Percentiles rank a stretch among this genome's conserved stretches.
These are phyloP conservation scores for Clitocybe nebularis DNA, from an alignment of 1,284 basidiomycete species.

Conservation along the genomic window DNA sequence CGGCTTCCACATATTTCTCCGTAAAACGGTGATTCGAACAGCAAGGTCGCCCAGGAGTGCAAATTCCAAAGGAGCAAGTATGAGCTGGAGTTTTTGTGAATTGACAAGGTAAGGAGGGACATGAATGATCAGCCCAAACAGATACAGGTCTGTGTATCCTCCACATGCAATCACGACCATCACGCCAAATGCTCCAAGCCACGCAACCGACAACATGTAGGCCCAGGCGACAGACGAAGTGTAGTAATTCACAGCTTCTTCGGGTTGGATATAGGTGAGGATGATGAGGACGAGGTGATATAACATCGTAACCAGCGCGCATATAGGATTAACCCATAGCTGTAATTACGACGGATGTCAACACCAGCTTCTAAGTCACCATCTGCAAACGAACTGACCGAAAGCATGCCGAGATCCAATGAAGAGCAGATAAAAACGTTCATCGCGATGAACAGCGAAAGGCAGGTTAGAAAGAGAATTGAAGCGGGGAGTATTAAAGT, in stretches of 20 bases:
- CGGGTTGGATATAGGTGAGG: neutral
- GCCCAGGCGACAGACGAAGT: slow-evolving; percentile 14
- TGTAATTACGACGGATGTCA: slow-evolving; percentile 1
- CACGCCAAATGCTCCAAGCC: slow-evolving; percentile 24
- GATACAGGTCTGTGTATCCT: slow-evolving; percentile 10
- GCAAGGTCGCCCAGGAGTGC: slow-evolving; percentile 6
- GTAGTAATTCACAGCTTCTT: neutral
- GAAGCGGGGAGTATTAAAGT: neutral
- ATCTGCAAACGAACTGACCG: slow-evolving; percentile 15
- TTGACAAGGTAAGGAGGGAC: neutral
- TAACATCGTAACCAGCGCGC: neutral
- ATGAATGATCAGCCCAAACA: neutral
- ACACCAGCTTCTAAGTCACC: neutral
- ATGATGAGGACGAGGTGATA: neutral
- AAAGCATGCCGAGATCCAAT: slow-evolving; percentile 20
- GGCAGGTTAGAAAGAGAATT: slow-evolving; percentile 18
- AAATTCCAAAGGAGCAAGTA: slow-evolving; percentile 2
- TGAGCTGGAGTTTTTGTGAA: slow-evolving; percentile 4
- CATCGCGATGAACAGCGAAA: slow-evolving; percentile 19
- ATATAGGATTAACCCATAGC: slow-evolving; percentile 10
- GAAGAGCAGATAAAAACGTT: slow-evolving; percentile 16
- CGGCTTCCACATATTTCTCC: neutral
- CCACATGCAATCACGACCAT: slow-evolving; percentile 23
- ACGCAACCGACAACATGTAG: slow-evolving; percentile 22
- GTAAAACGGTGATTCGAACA: neutral